phyloP scores from a whole-genome alignment of 139 green algal species.

The Chlorokybus atmophyticus region DNA sequence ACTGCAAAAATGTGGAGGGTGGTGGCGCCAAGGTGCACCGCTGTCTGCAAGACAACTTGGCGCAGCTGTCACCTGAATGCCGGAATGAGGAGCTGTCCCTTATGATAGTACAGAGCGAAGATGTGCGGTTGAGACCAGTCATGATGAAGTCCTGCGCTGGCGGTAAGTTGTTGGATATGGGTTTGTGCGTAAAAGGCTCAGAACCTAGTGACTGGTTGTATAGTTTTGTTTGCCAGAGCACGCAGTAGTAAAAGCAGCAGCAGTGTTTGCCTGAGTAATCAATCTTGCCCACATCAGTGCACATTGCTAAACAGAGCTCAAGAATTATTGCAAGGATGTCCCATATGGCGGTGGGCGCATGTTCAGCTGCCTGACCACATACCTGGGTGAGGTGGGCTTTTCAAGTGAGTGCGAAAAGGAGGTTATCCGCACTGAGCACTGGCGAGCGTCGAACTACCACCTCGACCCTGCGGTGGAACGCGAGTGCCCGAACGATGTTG shows the following conservation, averaged over 20 bases:
- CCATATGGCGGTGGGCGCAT: slow-evolving; percentile 46
- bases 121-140: slow-evolving; percentile 29
- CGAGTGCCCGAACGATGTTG: slow-evolving; percentile 44
- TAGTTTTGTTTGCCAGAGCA: no score
- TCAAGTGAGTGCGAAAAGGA: slow-evolving; percentile 40
- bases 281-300: no score
- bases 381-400: slow-evolving; percentile 57
- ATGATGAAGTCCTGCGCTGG: slow-evolving; percentile 61
- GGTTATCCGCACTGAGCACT: slow-evolving; percentile 30
- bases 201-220: no score
- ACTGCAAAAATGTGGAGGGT: no score
- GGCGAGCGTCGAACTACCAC: slow-evolving; percentile 51
- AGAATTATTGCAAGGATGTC: slow-evolving; percentile 49
- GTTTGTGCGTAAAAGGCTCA: no score
- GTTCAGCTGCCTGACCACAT: slow-evolving; percentile 58
- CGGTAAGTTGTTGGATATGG: no score
- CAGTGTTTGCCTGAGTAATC: no score
- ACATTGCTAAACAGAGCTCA: slow-evolving; percentile 45
- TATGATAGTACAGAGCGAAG: slow-evolving; percentile 42
- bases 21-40: no score
- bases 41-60: slow-evolving; percentile 55
- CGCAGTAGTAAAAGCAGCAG: no score
- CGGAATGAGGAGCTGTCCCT: slow-evolving; percentile 57
- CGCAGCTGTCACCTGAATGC: slow-evolving; percentile 46
- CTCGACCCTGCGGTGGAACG: slow-evolving; percentile 57